Percentiles rank a stretch among this genome's conserved stretches.
Conservation (phyloP, 768 basidiomycete species). For the Macrocybe gigantea region DNA sequence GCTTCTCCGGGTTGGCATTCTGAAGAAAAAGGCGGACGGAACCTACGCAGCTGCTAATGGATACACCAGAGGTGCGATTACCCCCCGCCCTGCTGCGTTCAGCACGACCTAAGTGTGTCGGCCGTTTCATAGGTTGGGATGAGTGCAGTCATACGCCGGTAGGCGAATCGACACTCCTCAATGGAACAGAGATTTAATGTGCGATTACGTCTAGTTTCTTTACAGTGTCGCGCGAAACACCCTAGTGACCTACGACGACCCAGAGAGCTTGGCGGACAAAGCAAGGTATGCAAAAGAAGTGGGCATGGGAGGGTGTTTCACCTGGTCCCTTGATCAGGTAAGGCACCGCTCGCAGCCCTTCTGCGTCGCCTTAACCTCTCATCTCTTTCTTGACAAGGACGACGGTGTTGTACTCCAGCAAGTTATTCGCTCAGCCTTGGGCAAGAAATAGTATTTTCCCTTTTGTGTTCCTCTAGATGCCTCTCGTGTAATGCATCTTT, state of each 20-base stretch:
- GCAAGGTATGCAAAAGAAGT: conserved; percentile 46
- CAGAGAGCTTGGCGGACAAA: conserved; percentile 42
- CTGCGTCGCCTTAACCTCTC: neutral
- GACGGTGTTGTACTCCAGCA: conserved; percentile 34
- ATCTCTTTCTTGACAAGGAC: conserved; percentile 18
- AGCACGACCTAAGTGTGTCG: neutral
- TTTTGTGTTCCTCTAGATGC: too few relatives aligned
- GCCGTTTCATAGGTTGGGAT: conserved; percentile 49
- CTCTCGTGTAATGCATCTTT: too few relatives aligned
- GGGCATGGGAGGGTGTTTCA: conserved; percentile 50
- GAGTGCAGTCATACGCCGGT: conserved; percentile 65
- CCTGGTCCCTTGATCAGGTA: conserved; percentile 55
- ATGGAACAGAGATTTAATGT: neutral
- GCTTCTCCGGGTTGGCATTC: conserved; percentile 34
- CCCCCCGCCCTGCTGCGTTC: neutral
- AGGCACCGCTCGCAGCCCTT: conserved; percentile 7
- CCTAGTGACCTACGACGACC: conserved; percentile 66
- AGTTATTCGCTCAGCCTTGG: conserved; percentile 32
- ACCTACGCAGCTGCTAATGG: conserved; percentile 38
- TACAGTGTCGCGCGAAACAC: conserved; percentile 36
- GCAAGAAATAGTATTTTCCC: too few relatives aligned
- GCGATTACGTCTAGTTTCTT: conserved; percentile 25
- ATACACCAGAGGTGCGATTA: conserved; percentile 39
- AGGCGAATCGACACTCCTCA: conserved; percentile 21
- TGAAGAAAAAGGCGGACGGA: conserved; percentile 34